Evolutionary conservation across 1,284 basidiomycete genomes (phyloP), one percentile per base, ranked within the genome.

Genomic region (Xerocomus nothofagi): DNA sequence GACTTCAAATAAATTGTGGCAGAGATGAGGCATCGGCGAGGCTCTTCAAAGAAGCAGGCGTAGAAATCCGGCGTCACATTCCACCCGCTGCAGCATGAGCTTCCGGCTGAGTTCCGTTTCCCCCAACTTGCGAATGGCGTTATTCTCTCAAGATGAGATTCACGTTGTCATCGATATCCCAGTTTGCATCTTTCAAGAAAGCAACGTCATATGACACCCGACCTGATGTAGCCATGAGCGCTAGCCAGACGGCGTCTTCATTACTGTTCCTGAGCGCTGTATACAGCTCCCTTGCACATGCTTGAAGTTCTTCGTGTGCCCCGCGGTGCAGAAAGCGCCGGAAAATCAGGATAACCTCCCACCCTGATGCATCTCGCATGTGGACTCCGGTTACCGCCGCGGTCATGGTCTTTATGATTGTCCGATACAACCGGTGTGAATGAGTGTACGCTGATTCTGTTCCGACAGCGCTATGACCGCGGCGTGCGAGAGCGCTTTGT

Each of bases 241-340:
- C 83, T 32, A 94, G 65, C 93, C 93, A 96, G 5, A 94, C 83
- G 1, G 82, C 80, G 69, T 96, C 93, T 34, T 76, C 77, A 59
- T 95, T 91, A 15, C 80, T 74, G 53, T 61, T 66, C 21, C 71
- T 75, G 32, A 92, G 73, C 17, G 79, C 79, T 4, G 63, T 53
- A 65, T 90, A 96, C 46, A 96, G 66, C 31, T 76, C 73, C 54
- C 78, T 73, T 21, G 88, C 90, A 58, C 71, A 77, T 2, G 61
- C 62, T 60, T 91, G 89, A 20, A 96, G 71, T 60, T 93, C 91
- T 45, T 79, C 78, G 54, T 95, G 84, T 3, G 77, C 80, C 43
- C 79, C 68, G 6, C 59, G 61, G 50, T 84, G 80, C 51, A 96
- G 67, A 63, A 95, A 94, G 30, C 88, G 77, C 44, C 92, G 74